Evolutionary conservation across 345 rosid genomes (phyloP).

Genomic region (Pistacia atlantica): DNA sequence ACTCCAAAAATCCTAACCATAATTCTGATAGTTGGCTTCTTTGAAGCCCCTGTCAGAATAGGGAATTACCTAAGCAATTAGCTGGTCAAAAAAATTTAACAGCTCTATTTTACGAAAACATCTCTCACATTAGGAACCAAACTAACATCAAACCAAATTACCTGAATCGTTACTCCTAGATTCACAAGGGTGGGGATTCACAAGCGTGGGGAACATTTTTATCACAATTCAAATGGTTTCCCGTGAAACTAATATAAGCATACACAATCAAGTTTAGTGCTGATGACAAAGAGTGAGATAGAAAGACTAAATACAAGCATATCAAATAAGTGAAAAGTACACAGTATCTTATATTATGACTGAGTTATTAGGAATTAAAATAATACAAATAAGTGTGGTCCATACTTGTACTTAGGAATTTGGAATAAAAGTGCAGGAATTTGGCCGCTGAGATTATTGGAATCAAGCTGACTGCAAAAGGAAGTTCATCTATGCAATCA

Average conservation of each 20-base stretch:
- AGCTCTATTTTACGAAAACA: constrained; percentile 6
- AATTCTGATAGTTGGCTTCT: constrained; percentile 64
- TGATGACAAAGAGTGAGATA: background rate
- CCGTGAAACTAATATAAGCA: constrained; percentile 67
- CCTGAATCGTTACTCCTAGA: constrained; percentile 60
- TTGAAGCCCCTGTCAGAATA: constrained; percentile 53
- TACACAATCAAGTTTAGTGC: constrained; percentile 13
- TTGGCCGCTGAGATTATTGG: constrained; percentile 72
- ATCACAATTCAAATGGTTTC: constrained; percentile 73
- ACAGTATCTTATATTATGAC: background rate
- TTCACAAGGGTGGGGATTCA: constrained; percentile 59
- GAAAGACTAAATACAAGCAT: constrained; percentile 6
- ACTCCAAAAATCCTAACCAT: constrained; percentile 75
- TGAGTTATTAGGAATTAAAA: constrained; percentile 2
- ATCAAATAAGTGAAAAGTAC: constrained; percentile 8
- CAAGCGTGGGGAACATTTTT: constrained; percentile 41
- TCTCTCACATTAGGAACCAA: background rate
- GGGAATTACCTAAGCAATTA: constrained; percentile 11
- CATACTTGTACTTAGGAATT: constrained; percentile 79
- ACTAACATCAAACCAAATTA: constrained; percentile 23
- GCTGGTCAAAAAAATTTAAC: background rate
- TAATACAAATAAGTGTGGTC: constrained; percentile 1
- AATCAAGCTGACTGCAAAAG: constrained; percentile 75
- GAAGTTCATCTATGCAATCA: constrained; percentile 15
- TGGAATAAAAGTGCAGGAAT: constrained; percentile 70